Percentiles rank a stretch among this genome's conserved stretches.
Evolutionary conservation across 768 basidiomycete species (phyloP).

Genomic region (Amanita pseudoporphyria): DNA sequence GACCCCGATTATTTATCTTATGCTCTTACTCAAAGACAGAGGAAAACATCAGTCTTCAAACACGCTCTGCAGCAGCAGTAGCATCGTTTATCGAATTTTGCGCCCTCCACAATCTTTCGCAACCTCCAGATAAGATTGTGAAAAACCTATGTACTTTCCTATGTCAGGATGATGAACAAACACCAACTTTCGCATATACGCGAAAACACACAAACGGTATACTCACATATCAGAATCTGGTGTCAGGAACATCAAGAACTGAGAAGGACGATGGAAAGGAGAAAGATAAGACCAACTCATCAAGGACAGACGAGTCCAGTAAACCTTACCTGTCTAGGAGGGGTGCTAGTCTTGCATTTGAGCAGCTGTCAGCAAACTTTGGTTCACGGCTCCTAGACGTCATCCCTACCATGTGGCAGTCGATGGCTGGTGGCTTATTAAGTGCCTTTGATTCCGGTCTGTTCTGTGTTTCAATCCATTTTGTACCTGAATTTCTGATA

Average conservation of each 20-base stretch:
- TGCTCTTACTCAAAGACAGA: conserved; percentile 48
- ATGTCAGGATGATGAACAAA: conserved; percentile 83
- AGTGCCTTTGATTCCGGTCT: conserved; percentile 59
- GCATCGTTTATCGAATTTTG: conserved; percentile 87
- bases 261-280: conserved; percentile 33
- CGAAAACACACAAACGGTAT: conserved; percentile 62
- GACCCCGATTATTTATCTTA: conserved; percentile 7
- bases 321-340: conserved; percentile 69
- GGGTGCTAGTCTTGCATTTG: conserved; percentile 80
- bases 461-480: conserved; percentile 10
- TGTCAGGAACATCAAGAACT: conserved; percentile 21
- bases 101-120: conserved; percentile 55
- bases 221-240: conserved; percentile 53
- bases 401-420: conserved; percentile 95
- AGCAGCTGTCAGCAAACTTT: conserved; percentile 67
- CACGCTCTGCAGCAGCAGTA: conserved; percentile 77
- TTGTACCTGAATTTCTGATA: neutral
- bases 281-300: conserved; percentile 28
- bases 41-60: conserved; percentile 81
- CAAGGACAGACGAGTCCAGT: conserved; percentile 43
- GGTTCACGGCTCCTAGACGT: conserved; percentile 60
- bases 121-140: conserved; percentile 93
- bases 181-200: conserved; percentile 76
- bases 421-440: conserved; percentile 72
- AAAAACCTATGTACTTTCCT: conserved; percentile 96